Base-by-base conservation (phyloP, 2,329 filamentous ascomycete species). In the Paecilomyces sp. region DNA sequence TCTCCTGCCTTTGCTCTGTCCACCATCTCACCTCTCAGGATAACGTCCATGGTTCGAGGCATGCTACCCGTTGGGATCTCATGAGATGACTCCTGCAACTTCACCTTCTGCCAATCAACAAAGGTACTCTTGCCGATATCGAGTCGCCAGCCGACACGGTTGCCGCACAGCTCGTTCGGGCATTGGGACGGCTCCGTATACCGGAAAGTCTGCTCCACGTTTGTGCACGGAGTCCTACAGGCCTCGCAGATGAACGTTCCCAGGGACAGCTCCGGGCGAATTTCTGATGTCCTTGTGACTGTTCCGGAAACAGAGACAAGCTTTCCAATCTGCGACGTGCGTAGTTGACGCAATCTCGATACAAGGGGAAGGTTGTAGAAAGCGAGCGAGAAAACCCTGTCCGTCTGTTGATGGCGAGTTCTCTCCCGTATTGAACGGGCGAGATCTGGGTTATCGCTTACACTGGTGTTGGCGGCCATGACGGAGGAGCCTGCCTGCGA, bases 61-160 rank as follows among this genome's bases (percentile, higher is more conserved):
- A 99, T 99, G 77, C 92, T 97, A 58, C 94, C 94, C 0, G 94
- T 99, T 0, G 94, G 94, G 41, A 99, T 99, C 73, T 99, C 94
- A 3, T 93, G 93, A 66, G 92, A 96, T 79, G 97, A 99, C 76
- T 99, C 94, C 76, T 99, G 94, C 62, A 97, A 91, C 63, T 95
- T 90, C 25, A 97, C 92, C 74, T 97, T 97, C 73, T 99, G 94
- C 94, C 94, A 99, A 77, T 99, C 94, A 62, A 99, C 90, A 72
- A 99, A 99, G 0, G 92, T 97, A 74, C 92, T 97, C 74, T 96
- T 93, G 52, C 91, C 85, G 69, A 99, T 97, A 68, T 99, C 93
- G n/a, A 99, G 79, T 65, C 92, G 87, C 94, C 94, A 99, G n/a
- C 90, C 91, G 60, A 88, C 80, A 28, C 94, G 88, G 77, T 99